phyloP scores from a whole-genome alignment of 2,329 filamentous ascomycete genomes.

The Fusarium solani-melongenae region DNA sequence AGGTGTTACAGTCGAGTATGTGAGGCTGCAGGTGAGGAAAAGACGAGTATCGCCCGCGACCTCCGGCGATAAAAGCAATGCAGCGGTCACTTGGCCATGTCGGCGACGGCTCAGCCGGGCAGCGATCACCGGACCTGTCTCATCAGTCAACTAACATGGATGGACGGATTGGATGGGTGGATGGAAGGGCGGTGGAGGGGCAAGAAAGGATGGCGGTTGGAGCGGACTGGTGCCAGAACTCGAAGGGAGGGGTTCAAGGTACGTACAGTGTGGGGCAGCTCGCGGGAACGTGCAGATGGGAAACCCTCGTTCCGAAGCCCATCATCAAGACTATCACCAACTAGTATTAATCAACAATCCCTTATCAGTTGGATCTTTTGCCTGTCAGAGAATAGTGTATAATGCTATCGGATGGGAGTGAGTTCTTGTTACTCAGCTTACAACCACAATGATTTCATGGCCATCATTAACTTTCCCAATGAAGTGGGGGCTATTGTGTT shows the following conservation, averaged over 20 bases:
- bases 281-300: background rate
- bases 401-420: background rate
- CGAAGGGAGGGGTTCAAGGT: constrained; percentile 30
- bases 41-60: background rate
- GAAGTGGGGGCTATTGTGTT: background rate
- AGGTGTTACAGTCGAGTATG: background rate
- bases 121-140: constrained; percentile 43
- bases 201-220: constrained; percentile 24
- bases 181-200: constrained; percentile 32
- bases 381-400: background rate
- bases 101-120: constrained; percentile 32
- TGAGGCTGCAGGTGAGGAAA: background rate
- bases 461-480: background rate
- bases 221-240: constrained; percentile 4
- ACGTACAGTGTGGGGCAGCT: constrained; percentile 14
- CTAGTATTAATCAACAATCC: background rate
- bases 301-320: background rate
- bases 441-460: background rate
- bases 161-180: background rate
- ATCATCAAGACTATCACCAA: background rate
- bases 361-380: background rate
- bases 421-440: background rate
- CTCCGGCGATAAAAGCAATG: constrained; percentile 17
- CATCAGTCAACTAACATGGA: constrained; percentile 27
- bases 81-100: constrained; percentile 38